These are phyloP conservation scores for Sporothrix protearum DNA, from an alignment of 2,329 filamentous ascomycete genomes.

Conservation along the genomic window DNA sequence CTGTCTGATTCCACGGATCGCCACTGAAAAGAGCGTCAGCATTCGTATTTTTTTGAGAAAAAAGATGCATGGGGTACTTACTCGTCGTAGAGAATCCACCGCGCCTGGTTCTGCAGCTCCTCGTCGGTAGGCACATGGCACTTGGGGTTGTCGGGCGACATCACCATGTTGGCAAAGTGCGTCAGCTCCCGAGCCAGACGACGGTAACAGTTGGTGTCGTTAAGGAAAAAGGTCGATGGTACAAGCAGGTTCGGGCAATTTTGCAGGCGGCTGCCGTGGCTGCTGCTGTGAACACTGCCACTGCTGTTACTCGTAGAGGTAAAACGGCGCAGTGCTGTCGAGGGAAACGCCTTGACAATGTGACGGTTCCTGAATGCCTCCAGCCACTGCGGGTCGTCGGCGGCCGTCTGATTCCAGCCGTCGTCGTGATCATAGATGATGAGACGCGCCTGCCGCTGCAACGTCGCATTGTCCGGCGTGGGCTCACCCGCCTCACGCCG, in stretches of 20 bases:
- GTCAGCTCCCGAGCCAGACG: constrained; percentile 52
- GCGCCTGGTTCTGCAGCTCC: constrained; percentile 62
- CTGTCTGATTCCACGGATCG: constrained; percentile 62
- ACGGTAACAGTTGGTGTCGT: constrained; percentile 59
- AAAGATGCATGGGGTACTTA: constrained; percentile 35
- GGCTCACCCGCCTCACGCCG: constrained; percentile 46
- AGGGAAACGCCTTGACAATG: neutral
- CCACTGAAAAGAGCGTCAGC: constrained; percentile 41
- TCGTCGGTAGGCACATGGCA: constrained; percentile 56
- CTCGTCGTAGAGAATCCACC: constrained; percentile 62
- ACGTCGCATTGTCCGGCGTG: constrained; percentile 48
- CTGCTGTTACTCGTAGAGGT: neutral
- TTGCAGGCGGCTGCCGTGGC: constrained; percentile 15
- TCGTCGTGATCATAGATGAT: constrained; percentile 62
- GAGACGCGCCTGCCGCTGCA: constrained; percentile 56
- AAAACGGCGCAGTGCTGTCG: neutral
- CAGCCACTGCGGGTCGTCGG: constrained; percentile 55
- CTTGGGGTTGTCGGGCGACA: constrained; percentile 59
- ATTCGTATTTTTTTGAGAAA: neutral
- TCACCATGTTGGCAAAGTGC: constrained; percentile 51
- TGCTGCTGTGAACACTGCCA: neutral
- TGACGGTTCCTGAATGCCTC: constrained; percentile 49
- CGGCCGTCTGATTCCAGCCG: constrained; percentile 61
- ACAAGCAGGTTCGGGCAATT: constrained; percentile 27
- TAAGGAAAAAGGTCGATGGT: constrained; percentile 47